Evolutionary conservation across 768 basidiomycete species (phyloP), one percentile per base, ranked within the genome.

Genomic region (Pleurotus platypus): DNA sequence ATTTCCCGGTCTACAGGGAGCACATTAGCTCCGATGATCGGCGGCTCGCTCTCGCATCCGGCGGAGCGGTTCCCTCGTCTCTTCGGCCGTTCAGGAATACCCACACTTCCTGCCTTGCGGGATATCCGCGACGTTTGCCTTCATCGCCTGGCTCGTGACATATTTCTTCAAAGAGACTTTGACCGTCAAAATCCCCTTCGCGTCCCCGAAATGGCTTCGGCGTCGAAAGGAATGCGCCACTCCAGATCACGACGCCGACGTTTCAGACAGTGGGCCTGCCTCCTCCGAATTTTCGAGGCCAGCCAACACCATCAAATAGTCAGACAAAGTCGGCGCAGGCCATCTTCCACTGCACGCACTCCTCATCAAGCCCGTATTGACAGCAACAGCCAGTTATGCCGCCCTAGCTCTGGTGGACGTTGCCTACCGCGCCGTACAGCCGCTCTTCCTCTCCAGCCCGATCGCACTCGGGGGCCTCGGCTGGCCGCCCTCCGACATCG

Each of bases 361-460:
- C 49, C 54, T 82, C 57, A 70, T 77, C n/a, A 80, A 79, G 20
- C 83, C 76, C 13, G 84, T 92, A 3, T 63, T 89, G 42, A 69
- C 89, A 37, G 83, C 88, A 1, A 78, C 85, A n/a, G 75, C 78
- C 27, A 90, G 89, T 66, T 92, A 90, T 67, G 82, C 80, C 13
- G 65, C 75, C 11, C 77, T 92, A 20, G 82, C 89, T 3, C 75
- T 89, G 39, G 65, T 87, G 39, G 64, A 76, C 57, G 67, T 71
- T 27, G 62, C 71, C 7, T 64, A 66, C 49, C 69, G 66, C 26
- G 65, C 68, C 3, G 56, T 76, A 11, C 70, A 74, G 30, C 86
- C 86, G 0, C 69, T 86, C 18, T 86, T 85, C 68, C 74, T 78
- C 49, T 77, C 83, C 20, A 84, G 83, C 3, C 81, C 85, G 2